Conservation (phyloP, 352 stramenopile genomes). For the Phytopythium montanum region DNA sequence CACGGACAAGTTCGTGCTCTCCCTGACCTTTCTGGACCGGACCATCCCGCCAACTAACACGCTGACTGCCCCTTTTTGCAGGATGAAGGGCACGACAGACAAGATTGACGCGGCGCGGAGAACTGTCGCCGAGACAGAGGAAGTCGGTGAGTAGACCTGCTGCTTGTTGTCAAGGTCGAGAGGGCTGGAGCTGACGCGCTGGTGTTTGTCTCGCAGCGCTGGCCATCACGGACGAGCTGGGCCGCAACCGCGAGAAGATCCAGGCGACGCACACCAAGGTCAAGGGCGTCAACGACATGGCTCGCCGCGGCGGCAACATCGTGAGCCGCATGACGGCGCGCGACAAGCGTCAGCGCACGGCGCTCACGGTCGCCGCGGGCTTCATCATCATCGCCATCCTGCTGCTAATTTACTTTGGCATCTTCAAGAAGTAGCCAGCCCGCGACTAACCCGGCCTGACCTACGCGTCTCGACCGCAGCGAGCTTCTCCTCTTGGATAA, state of each 20-base stretch:
- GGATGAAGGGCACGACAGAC: slow-evolving; percentile 83
- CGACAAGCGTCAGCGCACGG: slow-evolving; percentile 76
- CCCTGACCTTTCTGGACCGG: background rate
- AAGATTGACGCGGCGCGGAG: slow-evolving; percentile 73
- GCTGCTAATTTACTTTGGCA: slow-evolving; percentile 86
- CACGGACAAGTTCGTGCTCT: slow-evolving; percentile 60
- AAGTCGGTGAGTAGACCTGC: slow-evolving; percentile 56
- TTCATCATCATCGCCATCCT: slow-evolving; percentile 85
- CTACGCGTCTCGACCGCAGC: background rate
- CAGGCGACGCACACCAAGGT: slow-evolving; percentile 79
- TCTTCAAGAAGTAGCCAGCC: slow-evolving; percentile 81
- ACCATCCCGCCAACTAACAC: background rate
- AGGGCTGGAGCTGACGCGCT: background rate
- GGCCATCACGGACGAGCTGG: slow-evolving; percentile 78
- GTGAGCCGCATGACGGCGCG: slow-evolving; percentile 82
- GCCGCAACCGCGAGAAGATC: slow-evolving; percentile 85
- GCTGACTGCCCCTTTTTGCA: slow-evolving; percentile 10
- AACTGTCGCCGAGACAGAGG: slow-evolving; percentile 82
- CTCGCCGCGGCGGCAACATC: slow-evolving; percentile 74
- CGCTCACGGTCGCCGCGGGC: slow-evolving; percentile 60
- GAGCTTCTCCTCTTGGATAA: background rate
- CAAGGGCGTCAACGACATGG: slow-evolving; percentile 85
- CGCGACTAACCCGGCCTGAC: background rate
- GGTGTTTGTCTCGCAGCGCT: slow-evolving; percentile 35
- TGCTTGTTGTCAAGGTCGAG: background rate